Evolutionary conservation across 163 green algal genomes (phyloP).

Genomic region (Chloromonas sp.): DNA sequence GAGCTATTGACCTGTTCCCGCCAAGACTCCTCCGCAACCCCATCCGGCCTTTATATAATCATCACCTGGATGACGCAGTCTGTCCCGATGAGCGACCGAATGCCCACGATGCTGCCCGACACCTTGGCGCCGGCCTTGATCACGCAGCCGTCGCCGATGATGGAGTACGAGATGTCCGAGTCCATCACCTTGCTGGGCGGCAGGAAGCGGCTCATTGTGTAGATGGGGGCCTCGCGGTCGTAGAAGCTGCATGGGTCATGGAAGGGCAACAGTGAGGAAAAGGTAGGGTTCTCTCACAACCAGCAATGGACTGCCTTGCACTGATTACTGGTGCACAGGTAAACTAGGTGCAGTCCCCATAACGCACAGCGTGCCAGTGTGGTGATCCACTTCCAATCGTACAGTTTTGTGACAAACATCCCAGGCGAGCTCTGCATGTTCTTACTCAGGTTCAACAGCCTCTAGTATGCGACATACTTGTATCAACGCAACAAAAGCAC

Average conservation of each 20-base stretch:
- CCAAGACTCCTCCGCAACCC: too few species aligned
- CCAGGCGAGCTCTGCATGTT: too few species aligned
- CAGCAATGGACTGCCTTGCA: too few species aligned
- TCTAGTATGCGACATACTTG: too few species aligned
- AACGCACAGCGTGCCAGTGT: neutral
- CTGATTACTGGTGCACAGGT: too few species aligned
- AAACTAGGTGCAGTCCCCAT: neutral
- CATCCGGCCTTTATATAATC: neutral
- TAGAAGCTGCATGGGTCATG: conserved; percentile 77
- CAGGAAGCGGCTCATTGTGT: conserved; percentile 97
- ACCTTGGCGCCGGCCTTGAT: conserved; percentile 69
- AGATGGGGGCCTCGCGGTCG: conserved; percentile 94
- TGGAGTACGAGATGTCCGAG: conserved; percentile 37
- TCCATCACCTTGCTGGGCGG: conserved; percentile 81
- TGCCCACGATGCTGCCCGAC: conserved; percentile 76
- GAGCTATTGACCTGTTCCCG: too few species aligned
- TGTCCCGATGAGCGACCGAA: conserved; percentile 73
- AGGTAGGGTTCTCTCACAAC: too few species aligned
- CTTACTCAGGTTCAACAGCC: too few species aligned
- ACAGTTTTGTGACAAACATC: too few species aligned
- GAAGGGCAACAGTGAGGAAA: neutral
- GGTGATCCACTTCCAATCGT: neutral
- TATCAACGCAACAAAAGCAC: neutral
- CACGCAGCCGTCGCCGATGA: conserved; percentile 76
- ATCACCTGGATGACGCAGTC: conserved; percentile 64